Evolutionary conservation across 345 rosid species (phyloP), one percentile per base, ranked within the genome.

Genomic region (Abelmoschus esculentus): DNA sequence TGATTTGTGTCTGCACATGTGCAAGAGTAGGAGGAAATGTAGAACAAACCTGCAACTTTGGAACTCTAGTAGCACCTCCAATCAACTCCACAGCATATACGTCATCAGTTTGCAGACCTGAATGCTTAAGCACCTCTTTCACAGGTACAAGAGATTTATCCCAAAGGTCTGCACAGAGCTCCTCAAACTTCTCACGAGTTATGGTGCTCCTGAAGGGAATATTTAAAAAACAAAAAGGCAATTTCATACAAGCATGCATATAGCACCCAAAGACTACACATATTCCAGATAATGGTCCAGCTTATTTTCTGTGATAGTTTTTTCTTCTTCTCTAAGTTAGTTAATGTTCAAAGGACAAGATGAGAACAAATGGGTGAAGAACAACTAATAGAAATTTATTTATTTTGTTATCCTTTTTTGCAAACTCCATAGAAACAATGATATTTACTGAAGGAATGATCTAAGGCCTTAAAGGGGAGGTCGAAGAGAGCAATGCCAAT

Each of bases 61-160:
- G 99, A 68, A 95, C 98, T 83, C 99, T 85, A 55, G 97, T 91
- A 66, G 97, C 98, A 59, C 99, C 99, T 77, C 99, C 99, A 46
- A 95, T 90, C 57, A 95, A 78, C 73, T 95, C 99, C 56, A 95
- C 93, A 4, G 97, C 99, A 84, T 77, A 81, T 71, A 91, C 78
- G 56, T 95, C 98, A 67, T 86, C 90, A 59, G 83, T 74, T 76
- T 89, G 83, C 72, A 91, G 56, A 52, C 92, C 97, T 34, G 99
- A 89, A 80, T 86, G 72, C 73, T 79, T 83, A 71, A 95, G 84
- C 73, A 95, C 84, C 63, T 95, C 93, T 76, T 83, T 89, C 34
- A 91, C n/a, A 47, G 99, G 99, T 70, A 79, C n/a, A 72, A 95
- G 90, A 65, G 98, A 84, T 80, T 84, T 90, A 19, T 87, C 98